Base-by-base conservation (phyloP, 768 basidiomycete species). In the Leccinum variicolor region DNA sequence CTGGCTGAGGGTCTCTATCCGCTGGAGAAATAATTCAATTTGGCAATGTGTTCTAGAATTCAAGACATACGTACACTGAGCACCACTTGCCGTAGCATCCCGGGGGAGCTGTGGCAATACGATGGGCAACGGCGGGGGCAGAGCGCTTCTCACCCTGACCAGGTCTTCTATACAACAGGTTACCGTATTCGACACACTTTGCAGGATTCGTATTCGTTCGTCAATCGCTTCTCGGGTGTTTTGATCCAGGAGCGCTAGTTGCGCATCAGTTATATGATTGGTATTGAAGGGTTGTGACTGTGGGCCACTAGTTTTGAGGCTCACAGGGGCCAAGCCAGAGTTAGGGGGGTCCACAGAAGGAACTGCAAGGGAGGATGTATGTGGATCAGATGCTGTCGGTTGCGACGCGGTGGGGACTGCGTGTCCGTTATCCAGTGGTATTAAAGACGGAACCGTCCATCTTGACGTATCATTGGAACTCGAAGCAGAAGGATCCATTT, bases 201-300 rank as follows among this genome's bases (percentile, higher is more conserved):
- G 87, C 36, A 98, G 74, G 39, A 92, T 80, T 45, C 84, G 79
- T 59, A 98, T 72, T 54, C 92, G 82, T 64, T 94, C 92, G 62
- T 94, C 91, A 50, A 97, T 89, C 6, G 89, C 88, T 62, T 90
- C 89, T 54, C 90, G 77, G 26, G 90, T 92, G 39, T 87, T 67
- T 26, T 65, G 74, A 61, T 93, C 90, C 72, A 93, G 74, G 19
- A 78, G 72, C 17, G 79, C 75, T 13, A 94, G 76, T 64, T 92
- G 89, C 41, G 82, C 81, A 15, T 84, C 83, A 6, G 65, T 59
- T 13, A 61, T 25, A 41, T 47, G 62, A 36, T 15, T n/a, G 29
- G 11, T 49, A 29, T 53, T 43, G 21, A 5, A 10, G 79, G 84
- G 55, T 84, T 33, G 74, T 75, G 10, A 77, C 69, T 21, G 51